Evolutionary conservation across 768 basidiomycete genomes (phyloP).

Genomic region (Leccinum rimulosum): DNA sequence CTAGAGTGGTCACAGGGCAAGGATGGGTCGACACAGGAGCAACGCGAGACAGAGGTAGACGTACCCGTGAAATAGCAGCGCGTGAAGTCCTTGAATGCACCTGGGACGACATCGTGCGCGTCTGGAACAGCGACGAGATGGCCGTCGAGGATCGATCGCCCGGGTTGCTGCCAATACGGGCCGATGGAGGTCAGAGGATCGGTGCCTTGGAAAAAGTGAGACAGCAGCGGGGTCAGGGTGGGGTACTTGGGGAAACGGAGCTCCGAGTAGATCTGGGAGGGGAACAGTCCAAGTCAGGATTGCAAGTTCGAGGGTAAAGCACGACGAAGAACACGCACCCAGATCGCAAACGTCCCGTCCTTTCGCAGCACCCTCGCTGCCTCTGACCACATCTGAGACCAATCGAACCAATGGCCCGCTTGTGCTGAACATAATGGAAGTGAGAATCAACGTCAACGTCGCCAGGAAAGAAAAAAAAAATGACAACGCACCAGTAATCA

Average conservation of each 20-base stretch:
- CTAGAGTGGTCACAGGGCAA: slow-evolving; percentile 28
- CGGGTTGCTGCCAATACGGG: slow-evolving; percentile 78
- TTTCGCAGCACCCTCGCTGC: slow-evolving; percentile 53
- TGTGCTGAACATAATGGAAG: slow-evolving; percentile 50
- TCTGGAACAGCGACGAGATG: slow-evolving; percentile 70
- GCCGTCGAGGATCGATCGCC: slow-evolving; percentile 68
- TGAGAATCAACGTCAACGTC: slow-evolving; percentile 47
- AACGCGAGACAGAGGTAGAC: slow-evolving; percentile 8
- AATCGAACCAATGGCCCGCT: slow-evolving; percentile 84
- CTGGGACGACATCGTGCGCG: slow-evolving; percentile 35
- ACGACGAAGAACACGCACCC: slow-evolving; percentile 45
- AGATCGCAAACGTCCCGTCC: slow-evolving; percentile 68
- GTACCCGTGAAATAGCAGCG: slow-evolving; percentile 61
- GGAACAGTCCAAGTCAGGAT: no score
- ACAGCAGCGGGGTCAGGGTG: slow-evolving; percentile 54
- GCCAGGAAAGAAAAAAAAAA: slow-evolving; percentile 35
- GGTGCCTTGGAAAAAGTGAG: slow-evolving; percentile 58
- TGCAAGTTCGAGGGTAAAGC: not conserved
- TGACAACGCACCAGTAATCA: slow-evolving; percentile 48
- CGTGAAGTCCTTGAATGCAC: slow-evolving; percentile 41
- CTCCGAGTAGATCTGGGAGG: slow-evolving; percentile 61
- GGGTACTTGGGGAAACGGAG: slow-evolving; percentile 66
- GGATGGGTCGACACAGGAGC: not conserved
- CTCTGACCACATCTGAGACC: slow-evolving; percentile 68
- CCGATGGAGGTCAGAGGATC: slow-evolving; percentile 58